Base-by-base conservation (phyloP, 2,329 filamentous ascomycete genomes). In the Cadophora sp. region DNA sequence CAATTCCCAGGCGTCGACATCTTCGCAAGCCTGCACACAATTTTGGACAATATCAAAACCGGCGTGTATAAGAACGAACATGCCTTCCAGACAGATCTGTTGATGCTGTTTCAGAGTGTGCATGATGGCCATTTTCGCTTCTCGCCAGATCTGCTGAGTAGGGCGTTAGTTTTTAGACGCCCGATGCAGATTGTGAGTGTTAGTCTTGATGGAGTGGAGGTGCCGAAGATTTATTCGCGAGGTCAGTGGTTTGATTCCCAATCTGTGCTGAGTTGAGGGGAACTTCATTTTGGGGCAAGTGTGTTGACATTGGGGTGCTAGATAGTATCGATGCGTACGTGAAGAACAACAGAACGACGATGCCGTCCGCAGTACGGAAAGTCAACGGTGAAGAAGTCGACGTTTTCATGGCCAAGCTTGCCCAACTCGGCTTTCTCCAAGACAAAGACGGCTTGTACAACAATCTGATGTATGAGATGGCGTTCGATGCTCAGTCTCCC, bases 71-170 rank as follows among this genome's bases (percentile, higher is more conserved):
- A 53, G 8, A 73, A 70, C 74, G 85, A 88, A 70, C 85, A 84
- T 73, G 81, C 85, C 5, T 87, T 88, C 70, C 83, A 87, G 71
- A 70, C 78, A 7, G 84, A 85, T 30, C 79, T 92, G 2, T 83
- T 84, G 62, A 77, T 80, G 33, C 77, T 85, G 6, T 80, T 89
- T 39, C 80, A 81, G 47, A 79, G 80, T 1, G 85, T 85, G 1
- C 87, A 91, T 71, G 89, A 92, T 74, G 87, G 87, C 0, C 89
- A 92, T 74, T 87, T 89, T 61, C 78, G 80, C 1, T 88, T 83
- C 71, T 75, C 81, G 7, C 84, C 85, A 6, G 84, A 87, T 68
- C 78, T 83, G 5, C 79, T 88, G 9, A 68, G 70, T 27, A 82
- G 81, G 48, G 81, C 84, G 0, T 87, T 89, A 77, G 81, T 74